Evolutionary conservation across 441 rosid genomes (phyloP), one percentile per base, ranked within the genome.

Genomic region (Erodium texanum): DNA sequence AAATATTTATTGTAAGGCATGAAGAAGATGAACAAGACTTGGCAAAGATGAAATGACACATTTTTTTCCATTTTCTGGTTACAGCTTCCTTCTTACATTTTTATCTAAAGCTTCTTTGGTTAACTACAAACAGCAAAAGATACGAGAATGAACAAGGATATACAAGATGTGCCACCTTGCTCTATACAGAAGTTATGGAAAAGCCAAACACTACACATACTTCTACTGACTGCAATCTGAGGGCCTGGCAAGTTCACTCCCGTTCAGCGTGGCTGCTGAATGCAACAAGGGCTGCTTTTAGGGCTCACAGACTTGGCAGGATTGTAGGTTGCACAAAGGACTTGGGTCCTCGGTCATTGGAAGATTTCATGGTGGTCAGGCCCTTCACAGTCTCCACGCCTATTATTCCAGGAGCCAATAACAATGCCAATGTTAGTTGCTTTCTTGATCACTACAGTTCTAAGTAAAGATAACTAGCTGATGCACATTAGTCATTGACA

Each of bases 241-340:
- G 20, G 19, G 2, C 7, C 14, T 50, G 58, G 8, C n/a, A 3
- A 45, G 52, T 10, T 3, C 15, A 3, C 52, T 45, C 15, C 22
- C 22, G 3, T 64, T 82, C 78, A 82, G 66, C 85, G 80, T 18
- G 85, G 81, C 72, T 79, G 83, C 59, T 82, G 73, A 66, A 77
- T 82, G 56, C 71, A 70, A n/a, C 70, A 68, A 1, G 70, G 69
- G 10, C 71, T 24, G 34, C 58, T 59, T 50, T 75, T 74, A 63
- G 5, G 66, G 34, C 6, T 29, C 34, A 29, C 34, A 29, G 34
- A 29, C 34, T 29, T 29, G 34, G 34, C 34, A 29, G 34, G 34
- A 5, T 29, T 29, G 34, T 7, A 5, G 34, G 34, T 7, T 29
- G 34, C 34, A 29, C 34, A 2, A 29, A 29, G 34, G 34, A 29